These are phyloP conservation scores for Sclerotinia nivalis DNA, from an alignment of 2,329 filamentous ascomycete species.

Conservation along the genomic window DNA sequence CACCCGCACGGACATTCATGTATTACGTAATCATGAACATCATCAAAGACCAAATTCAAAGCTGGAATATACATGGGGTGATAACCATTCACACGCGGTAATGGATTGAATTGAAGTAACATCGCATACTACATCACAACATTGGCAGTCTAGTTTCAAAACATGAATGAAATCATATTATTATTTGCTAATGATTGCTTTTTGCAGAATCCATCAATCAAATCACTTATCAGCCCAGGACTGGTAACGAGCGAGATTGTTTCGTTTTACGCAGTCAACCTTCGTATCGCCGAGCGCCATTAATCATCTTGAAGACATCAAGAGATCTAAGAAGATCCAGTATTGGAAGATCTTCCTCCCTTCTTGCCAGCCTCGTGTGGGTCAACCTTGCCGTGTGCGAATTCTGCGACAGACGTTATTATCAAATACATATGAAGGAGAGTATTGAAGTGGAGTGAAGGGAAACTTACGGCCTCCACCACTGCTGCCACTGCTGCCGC, in stretches of 20 bases:
- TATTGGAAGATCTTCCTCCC: slow-evolving; percentile 38
- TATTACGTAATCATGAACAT: background rate
- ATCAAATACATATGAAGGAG: background rate
- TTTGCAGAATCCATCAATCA: background rate
- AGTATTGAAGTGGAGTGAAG: background rate
- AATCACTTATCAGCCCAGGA: background rate
- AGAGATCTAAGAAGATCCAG: slow-evolving; percentile 24
- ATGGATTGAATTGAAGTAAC: background rate
- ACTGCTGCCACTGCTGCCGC: background rate
- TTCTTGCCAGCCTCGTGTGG: slow-evolving; percentile 45
- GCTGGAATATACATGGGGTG: background rate
- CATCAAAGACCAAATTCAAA: background rate
- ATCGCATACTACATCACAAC: background rate
- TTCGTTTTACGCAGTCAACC: background rate
- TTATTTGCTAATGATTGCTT: background rate
- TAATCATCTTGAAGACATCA: background rate
- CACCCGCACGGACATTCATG: background rate
- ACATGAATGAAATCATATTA: background rate
- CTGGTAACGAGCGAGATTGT: background rate
- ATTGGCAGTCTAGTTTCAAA: background rate
- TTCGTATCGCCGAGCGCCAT: background rate
- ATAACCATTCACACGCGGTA: too few relatives aligned
- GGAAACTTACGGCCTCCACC: slow-evolving; percentile 2
- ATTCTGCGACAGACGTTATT: slow-evolving; percentile 34
- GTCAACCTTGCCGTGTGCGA: slow-evolving; percentile 47